phyloP scores from a whole-genome alignment of 2,329 filamentous ascomycete genomes.

The Aspergillus unguis region DNA sequence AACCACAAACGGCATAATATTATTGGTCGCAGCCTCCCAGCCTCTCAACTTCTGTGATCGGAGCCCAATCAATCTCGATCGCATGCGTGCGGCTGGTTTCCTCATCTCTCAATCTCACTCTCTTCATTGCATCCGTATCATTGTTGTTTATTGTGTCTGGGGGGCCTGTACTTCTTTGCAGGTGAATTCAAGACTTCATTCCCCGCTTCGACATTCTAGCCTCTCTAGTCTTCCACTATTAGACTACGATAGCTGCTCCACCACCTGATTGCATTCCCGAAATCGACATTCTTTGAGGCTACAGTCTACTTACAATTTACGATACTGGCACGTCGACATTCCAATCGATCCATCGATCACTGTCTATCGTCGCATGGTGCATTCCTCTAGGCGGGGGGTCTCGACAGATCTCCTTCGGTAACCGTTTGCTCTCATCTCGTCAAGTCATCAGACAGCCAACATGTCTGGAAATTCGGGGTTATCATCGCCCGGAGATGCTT shows the following conservation, averaged over 20 bases:
- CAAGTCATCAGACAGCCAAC: constrained; percentile 8
- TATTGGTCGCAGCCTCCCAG: constrained; percentile 22
- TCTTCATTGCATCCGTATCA: constrained; percentile 3
- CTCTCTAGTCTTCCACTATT: not conserved
- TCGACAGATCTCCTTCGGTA: constrained; percentile 42
- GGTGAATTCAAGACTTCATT: constrained; percentile 2
- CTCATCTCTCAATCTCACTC: constrained; percentile 8
- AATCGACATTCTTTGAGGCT: constrained; percentile 1
- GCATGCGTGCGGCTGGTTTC: constrained; percentile 1
- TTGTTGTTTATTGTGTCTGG: not conserved
- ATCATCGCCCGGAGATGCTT: constrained; percentile 58
- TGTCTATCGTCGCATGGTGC: constrained; percentile 38
- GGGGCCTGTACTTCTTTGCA: not conserved
- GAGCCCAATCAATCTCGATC: constrained; percentile 4
- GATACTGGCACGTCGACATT: no score
- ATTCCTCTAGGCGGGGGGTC: constrained; percentile 44
- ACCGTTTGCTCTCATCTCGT: constrained; percentile 31
- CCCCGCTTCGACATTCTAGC: constrained; percentile 8
- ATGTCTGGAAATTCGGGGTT: constrained; percentile 42
- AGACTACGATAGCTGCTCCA: constrained; percentile 7
- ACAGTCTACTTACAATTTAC: not conserved
- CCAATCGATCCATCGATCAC: no score
- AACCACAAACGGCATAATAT: constrained; percentile 41
- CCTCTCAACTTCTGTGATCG: constrained; percentile 9
- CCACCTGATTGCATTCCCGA: constrained; percentile 10